phyloP scores from a whole-genome alignment of 2,329 filamentous ascomycete species.

The Orbilia ellipsospora region DNA sequence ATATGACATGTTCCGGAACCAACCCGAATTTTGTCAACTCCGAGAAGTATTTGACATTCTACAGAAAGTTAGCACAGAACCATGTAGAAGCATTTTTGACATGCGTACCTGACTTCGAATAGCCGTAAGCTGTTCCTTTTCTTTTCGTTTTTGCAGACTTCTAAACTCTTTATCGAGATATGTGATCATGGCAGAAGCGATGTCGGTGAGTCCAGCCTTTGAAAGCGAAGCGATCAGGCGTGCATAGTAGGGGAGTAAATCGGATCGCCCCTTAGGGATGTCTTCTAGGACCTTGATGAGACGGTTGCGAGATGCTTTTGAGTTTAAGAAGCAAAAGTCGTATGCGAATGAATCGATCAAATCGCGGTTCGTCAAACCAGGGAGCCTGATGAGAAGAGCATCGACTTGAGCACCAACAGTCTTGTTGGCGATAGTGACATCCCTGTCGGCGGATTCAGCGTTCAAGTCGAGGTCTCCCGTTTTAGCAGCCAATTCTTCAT shows the following conservation, averaged over 20 bases:
- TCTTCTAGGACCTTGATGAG: constrained; percentile 93
- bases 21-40: constrained; percentile 98
- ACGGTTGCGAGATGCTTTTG: constrained; percentile 94
- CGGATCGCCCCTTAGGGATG: constrained; percentile 90
- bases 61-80: constrained; percentile 70
- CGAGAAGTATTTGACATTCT: constrained; percentile 78
- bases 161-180: constrained; percentile 97
- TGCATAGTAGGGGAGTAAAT: constrained; percentile 90
- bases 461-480: constrained; percentile 64
- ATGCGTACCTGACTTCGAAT: constrained; percentile 40
- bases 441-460: constrained; percentile 79
- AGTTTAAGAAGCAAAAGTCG: constrained; percentile 98
- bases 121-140: constrained; percentile 85
- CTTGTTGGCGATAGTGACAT: constrained; percentile 95
- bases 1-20: constrained; percentile 97
- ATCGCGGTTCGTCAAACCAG: constrained; percentile 91
- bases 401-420: constrained; percentile 97
- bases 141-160: constrained; percentile 94
- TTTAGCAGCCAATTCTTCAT: constrained; percentile 74
- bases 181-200: constrained; percentile 89
- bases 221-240: constrained; percentile 91
- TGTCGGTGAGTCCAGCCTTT: constrained; percentile 85
- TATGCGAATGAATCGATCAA: constrained; percentile 90
- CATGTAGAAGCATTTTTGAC: constrained; percentile 64
- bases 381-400: constrained; percentile 84